Evolutionary conservation across 768 basidiomycete species (phyloP).

Genomic region (Lentinula detonsa): DNA sequence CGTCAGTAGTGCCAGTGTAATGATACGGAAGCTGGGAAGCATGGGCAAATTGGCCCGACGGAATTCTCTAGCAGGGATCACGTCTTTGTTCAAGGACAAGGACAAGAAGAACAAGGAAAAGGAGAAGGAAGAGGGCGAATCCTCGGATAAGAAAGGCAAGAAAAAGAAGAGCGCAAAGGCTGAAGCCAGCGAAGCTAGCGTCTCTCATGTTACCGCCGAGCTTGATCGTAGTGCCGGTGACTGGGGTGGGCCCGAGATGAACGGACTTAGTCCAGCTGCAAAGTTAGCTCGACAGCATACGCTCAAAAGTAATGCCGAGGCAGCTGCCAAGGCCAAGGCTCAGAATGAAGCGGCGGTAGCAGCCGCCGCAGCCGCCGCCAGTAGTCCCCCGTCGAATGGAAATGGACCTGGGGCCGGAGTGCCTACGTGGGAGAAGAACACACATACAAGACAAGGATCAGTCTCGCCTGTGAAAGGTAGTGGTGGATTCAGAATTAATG

Average conservation of each 20-base stretch:
- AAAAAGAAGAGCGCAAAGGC: slow-evolving; percentile 58
- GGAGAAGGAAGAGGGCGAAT: slow-evolving; percentile 37
- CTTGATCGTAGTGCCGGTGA: slow-evolving; percentile 60
- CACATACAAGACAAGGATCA: slow-evolving; percentile 50
- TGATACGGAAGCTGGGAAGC: slow-evolving; percentile 92
- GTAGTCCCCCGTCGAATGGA: slow-evolving; percentile 19
- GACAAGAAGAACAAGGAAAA: slow-evolving; percentile 47
- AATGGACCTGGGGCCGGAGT: slow-evolving; percentile 34
- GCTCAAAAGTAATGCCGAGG: slow-evolving; percentile 79
- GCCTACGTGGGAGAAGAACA: slow-evolving; percentile 80
- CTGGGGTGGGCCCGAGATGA: slow-evolving; percentile 56
- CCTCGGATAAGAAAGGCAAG: slow-evolving; percentile 31
- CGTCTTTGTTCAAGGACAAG: slow-evolving; percentile 91
- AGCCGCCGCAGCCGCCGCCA: slow-evolving; percentile 28
- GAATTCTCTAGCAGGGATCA: slow-evolving; percentile 87
- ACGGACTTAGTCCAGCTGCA: slow-evolving; percentile 84
- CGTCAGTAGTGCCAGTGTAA: slow-evolving; percentile 90
- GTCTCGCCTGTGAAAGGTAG: slow-evolving; percentile 37
- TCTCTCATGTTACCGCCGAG: slow-evolving; percentile 83
- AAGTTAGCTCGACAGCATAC: slow-evolving; percentile 89
- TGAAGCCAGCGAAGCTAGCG: slow-evolving; percentile 58
- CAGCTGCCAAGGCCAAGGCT: slow-evolving; percentile 59
- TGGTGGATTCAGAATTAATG: slow-evolving; percentile 39
- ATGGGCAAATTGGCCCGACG: slow-evolving; percentile 86
- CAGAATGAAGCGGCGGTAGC: slow-evolving; percentile 48